Evolutionary conservation across 2,329 filamentous ascomycete species (phyloP).

Genomic region (Simplicillium sp.): DNA sequence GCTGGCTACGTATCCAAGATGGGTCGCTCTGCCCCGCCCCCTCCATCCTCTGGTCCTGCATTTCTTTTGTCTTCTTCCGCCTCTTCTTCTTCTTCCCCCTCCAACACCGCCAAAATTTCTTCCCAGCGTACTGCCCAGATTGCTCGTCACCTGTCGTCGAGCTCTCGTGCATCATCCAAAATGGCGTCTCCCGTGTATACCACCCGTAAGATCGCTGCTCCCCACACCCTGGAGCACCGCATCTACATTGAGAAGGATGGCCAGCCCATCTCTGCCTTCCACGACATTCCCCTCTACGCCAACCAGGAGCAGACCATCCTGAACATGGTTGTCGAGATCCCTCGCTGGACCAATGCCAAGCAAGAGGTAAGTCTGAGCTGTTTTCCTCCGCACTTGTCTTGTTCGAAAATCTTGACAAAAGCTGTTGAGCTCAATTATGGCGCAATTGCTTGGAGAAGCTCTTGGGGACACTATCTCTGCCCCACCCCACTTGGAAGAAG

Average conservation of each 20-base stretch:
- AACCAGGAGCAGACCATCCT: conserved; percentile 91
- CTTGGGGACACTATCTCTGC: not conserved
- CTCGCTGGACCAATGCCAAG: conserved; percentile 99
- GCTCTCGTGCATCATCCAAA: conserved; percentile 15
- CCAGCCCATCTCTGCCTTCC: conserved; percentile 86
- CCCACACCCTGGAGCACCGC: conserved; percentile 93
- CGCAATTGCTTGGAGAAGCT: conserved; percentile 1
- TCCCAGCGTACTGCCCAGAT: conserved; percentile 42
- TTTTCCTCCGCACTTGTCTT: conserved; percentile 5
- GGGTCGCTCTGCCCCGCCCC: conserved; percentile 25
- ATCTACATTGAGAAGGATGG: conserved; percentile 98
- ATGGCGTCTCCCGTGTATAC: conserved; percentile 57
- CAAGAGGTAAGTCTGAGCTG: conserved; percentile 65
- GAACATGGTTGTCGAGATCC: conserved; percentile 99
- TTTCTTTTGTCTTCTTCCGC: conserved; percentile 11
- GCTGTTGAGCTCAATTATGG: conserved; percentile 3
- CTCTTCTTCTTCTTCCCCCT: conserved; percentile 13
- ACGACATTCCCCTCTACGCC: conserved; percentile 97
- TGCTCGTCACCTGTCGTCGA: conserved; percentile 42
- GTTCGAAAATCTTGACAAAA: not conserved
- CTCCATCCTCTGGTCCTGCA: conserved; percentile 14
- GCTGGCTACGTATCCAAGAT: conserved; percentile 5
- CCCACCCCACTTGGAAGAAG: too few species aligned
- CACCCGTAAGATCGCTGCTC: conserved; percentile 77
- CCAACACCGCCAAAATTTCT: conserved; percentile 31